Evolutionary conservation across 768 basidiomycete species (phyloP), one percentile per base, ranked within the genome.

Genomic region (Boletus subcaerulescens): DNA sequence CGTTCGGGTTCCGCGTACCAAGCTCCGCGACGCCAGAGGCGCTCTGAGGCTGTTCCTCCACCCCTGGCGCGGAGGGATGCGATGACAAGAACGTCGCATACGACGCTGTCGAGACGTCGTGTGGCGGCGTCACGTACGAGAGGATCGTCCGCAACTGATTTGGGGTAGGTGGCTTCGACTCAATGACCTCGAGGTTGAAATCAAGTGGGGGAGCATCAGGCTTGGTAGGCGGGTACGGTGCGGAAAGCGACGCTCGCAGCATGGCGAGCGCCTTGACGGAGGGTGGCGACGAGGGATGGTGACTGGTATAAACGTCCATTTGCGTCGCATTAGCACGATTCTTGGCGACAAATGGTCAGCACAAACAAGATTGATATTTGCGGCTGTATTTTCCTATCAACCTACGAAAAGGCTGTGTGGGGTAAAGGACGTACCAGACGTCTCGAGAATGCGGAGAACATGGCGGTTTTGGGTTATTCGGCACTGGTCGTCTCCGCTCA

Each of bases 171-270:
- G 79, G 75, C 6, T 76, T 71, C 8, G 77, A 76, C 64, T 89
- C 87, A 42, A 91, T 73, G 24, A 91, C 83, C 51, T 89, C 84
- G 18, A 91, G 80, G 53, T 86, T 77, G 73, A 88, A 91, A 13
- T 80, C 70, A 15, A 91, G 80, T 0, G 89, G 85, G 4, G 75
- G 66, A 0, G 75, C 75, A 5, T 70, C 61, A 0, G 76, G 61
- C 17, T 75, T 78, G 8, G 68, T 70, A 0, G 82, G 76, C 11
- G 89, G 89, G 64, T 86, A 91, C 0, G 88, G 80, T 0, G 67
- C 68, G 0, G 85, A 80, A 0, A 87, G 65, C 0, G 89, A 80
- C 0, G 80, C 72, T 6, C 80, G 79, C 12, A 91, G 76, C 17
- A 89, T 69, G 2, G 72, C 73, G 6, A 91, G 74, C 0, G 88